Percentiles rank a stretch among this genome's conserved stretches.
phyloP scores from a whole-genome alignment of 2,329 filamentous ascomycete species.

The Aspergillus texensis region DNA sequence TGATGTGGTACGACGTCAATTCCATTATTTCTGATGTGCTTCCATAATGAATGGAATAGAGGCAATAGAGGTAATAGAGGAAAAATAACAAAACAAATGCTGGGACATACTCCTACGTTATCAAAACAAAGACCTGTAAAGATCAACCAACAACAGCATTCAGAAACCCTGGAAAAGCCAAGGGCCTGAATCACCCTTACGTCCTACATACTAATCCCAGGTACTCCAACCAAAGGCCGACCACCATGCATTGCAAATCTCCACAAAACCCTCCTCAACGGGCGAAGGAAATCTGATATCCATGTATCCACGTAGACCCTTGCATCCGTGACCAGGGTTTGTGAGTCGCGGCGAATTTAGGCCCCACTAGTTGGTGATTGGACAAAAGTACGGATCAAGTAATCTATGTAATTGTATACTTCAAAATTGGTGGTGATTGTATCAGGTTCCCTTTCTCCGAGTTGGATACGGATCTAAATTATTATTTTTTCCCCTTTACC shows the following conservation, averaged over 20 bases:
- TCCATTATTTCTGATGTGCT: not conserved
- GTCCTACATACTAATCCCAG: not conserved
- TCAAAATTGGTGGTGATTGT: not conserved
- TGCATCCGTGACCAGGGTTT: not conserved
- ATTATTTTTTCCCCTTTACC: not conserved
- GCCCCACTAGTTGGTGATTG: not conserved
- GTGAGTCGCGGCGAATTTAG: conserved; percentile 1
- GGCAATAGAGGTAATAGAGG: not conserved
- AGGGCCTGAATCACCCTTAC: not conserved
- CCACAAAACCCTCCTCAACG: not conserved
- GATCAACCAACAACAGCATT: not conserved
- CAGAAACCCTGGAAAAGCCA: not conserved
- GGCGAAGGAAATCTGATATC: conserved; percentile 6
- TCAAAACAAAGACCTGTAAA: not conserved
- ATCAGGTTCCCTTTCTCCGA: not conserved
- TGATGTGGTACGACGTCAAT: not conserved
- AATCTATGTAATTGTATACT: not conserved
- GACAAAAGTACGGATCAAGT: not conserved
- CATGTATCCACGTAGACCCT: conserved; percentile 5
- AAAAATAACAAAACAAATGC: not conserved
- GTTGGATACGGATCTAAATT: not conserved
- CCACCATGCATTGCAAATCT: not conserved
- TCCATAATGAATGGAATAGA: not conserved
- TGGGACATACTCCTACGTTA: not conserved
- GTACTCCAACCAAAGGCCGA: not conserved